phyloP scores from a whole-genome alignment of 1,139 yeast genomes.

The Yamadazyma membranifaciens region DNA sequence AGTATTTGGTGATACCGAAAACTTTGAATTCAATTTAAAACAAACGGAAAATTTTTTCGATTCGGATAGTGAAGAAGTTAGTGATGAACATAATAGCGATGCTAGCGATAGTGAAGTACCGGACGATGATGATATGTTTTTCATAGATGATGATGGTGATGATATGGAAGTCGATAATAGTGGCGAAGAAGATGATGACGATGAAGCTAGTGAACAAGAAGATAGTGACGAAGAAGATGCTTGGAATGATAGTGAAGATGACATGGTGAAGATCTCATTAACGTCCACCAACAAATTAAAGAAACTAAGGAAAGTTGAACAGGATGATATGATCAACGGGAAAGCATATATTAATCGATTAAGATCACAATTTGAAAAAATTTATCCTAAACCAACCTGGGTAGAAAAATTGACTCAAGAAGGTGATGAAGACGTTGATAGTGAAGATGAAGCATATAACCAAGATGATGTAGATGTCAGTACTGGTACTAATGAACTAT shows the following conservation, averaged over 20 bases:
- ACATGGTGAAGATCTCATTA: slow-evolving; percentile 61
- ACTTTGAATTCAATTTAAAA: slow-evolving; percentile 67
- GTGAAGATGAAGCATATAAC: slow-evolving; percentile 18
- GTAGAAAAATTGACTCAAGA: slow-evolving; percentile 42
- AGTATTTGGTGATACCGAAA: slow-evolving; percentile 86
- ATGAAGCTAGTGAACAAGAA: slow-evolving; percentile 24
- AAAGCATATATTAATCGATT: slow-evolving; percentile 67
- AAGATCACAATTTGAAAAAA: slow-evolving; percentile 80
- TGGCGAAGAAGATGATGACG: slow-evolving; percentile 19
- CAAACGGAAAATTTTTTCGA: slow-evolving; percentile 57
- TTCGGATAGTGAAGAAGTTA: slow-evolving; percentile 27
- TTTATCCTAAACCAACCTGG: slow-evolving; percentile 91
- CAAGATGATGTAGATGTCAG: slow-evolving; percentile 17
- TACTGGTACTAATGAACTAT: slow-evolving; percentile 51
- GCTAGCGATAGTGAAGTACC: slow-evolving; percentile 30
- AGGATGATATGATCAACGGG: slow-evolving; percentile 63
- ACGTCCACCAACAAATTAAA: slow-evolving; percentile 57
- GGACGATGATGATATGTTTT: slow-evolving; percentile 32
- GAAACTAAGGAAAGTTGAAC: slow-evolving; percentile 66
- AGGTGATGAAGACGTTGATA: slow-evolving; percentile 20
- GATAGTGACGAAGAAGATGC: slow-evolving; percentile 45
- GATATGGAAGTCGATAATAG: slow-evolving; percentile 56
- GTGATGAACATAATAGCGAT: slow-evolving; percentile 11
- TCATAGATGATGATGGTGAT: slow-evolving; percentile 57
- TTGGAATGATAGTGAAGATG: slow-evolving; percentile 96